Conservation (phyloP, 208 protist species). For the Phytomonas sp. region DNA sequence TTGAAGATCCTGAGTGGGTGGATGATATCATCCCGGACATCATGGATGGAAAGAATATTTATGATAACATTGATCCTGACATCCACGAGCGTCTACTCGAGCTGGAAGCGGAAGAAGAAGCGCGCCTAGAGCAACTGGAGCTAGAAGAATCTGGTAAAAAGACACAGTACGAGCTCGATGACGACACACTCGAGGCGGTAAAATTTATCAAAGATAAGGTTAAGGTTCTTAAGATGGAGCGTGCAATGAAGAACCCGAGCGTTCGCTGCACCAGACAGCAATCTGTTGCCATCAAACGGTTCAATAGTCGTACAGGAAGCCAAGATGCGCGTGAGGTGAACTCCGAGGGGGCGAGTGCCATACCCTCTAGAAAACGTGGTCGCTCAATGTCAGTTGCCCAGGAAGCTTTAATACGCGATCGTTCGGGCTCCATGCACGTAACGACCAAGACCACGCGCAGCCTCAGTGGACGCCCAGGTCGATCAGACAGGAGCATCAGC, state of each 20-base stretch:
- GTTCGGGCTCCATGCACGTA: conserved; percentile 65
- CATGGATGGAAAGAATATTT: conserved; percentile 99
- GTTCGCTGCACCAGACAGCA: conserved; percentile 78
- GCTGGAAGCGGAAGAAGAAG: conserved; percentile 91
- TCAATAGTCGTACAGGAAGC: conserved; percentile 85
- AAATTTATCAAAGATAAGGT: conserved; percentile 88
- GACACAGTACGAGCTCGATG: conserved; percentile 50
- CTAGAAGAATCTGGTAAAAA: conserved; percentile 85
- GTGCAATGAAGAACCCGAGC: conserved; percentile 83
- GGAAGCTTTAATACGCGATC: conserved; percentile 70
- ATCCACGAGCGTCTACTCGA: conserved; percentile 92
- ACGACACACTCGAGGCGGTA: conserved; percentile 64
- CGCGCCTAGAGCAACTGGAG: conserved; percentile 88
- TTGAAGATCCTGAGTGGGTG: conserved; percentile 95
- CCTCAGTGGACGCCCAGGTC: conserved; percentile 58
- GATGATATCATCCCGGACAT: conserved; percentile 99
- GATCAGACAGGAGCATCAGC: conserved; percentile 66
- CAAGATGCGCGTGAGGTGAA: conserved; percentile 35
- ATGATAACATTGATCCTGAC: conserved; percentile 99
- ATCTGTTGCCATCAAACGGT: conserved; percentile 64
- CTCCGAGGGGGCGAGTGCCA: conserved; percentile 21
- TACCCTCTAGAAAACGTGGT: conserved; percentile 40
- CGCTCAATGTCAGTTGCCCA: conserved; percentile 78
- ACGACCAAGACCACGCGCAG: conserved; percentile 79
- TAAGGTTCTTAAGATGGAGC: conserved; percentile 85